Base-by-base conservation (phyloP, 768 basidiomycete species). In the Rhodotorula graminis region DNA sequence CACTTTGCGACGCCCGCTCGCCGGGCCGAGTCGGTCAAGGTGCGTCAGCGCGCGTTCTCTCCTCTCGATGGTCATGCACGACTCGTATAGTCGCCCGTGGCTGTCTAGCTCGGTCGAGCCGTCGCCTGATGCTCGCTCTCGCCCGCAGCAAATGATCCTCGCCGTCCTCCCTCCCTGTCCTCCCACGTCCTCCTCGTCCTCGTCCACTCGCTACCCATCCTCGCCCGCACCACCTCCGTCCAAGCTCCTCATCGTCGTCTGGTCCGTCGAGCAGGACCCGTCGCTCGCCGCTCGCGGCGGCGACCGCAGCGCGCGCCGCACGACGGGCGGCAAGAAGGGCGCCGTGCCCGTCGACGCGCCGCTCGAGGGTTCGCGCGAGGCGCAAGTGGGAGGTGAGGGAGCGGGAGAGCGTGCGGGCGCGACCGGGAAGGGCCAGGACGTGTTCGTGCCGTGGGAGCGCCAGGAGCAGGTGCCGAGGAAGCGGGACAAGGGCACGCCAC, bases 211-310 rank as follows among this genome's bases (percentile, higher is more conserved):
- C 37, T 87, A 76, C 83, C 56, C 4, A 3, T 56, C 57, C 9
- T 10, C 29, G 10, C 23, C 29, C 21, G 25, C 62, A 1, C 64
- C 75, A 3, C 88, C 56, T 21, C 47, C 50, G 4, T 21, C 50
- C 1, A 52, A 49, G 18, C 82, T 92, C 53, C 82, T 99, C 66
- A 89, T 98, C 73, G 96, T 96, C 76, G 96, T 98, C 47, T 99
- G 96, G 96, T 93, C 95, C 1, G 86, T 90, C 71, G 93, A 97
- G 77, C 96, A 99, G 82, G 92, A 95, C 69, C 70, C 67, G 3
- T 47, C 57, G 0, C 64, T 72, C 42, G 44, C 62, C 37, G 19
- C 58, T 0, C 53, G 29, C 67, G 67, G 71, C 50, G 66, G 44
- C 10, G 60, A 61, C 11, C 72, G 69, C 25, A 67, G 67, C 1